phyloP scores from a whole-genome alignment of 306 rosid genomes.

The Hylodesmum podocarpum region DNA sequence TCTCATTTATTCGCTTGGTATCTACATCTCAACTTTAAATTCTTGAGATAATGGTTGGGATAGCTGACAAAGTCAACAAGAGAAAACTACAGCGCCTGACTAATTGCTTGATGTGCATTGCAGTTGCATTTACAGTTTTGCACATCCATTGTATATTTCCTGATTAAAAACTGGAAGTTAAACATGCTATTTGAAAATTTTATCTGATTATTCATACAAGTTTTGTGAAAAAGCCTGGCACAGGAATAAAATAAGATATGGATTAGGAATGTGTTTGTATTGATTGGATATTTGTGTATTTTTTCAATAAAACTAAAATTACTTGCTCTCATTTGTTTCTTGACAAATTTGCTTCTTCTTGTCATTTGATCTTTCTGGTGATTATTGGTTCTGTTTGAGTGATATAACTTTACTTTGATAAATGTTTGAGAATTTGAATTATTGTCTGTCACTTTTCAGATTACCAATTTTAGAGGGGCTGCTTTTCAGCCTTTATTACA shows the following conservation, averaged over 20 bases:
- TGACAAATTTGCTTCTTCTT: constrained; percentile 4
- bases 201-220: neutral
- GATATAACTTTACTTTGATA: neutral
- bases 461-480: constrained; percentile 61
- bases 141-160: neutral
- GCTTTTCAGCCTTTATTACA: constrained; percentile 67
- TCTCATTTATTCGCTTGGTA: constrained; percentile 29
- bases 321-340: constrained; percentile 6
- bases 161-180: neutral
- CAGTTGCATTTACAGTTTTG: constrained; percentile 17
- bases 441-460: constrained; percentile 40
- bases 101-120: constrained; percentile 22
- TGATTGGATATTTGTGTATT: neutral
- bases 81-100: neutral
- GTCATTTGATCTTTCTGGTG: constrained; percentile 8
- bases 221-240: neutral
- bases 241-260: neutral
- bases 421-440: constrained; percentile 16
- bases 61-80: neutral
- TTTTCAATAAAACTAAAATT: neutral
- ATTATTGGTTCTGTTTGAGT: neutral
- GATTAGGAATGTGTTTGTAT: constrained; percentile 5
- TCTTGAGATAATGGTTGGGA: neutral
- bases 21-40: constrained; percentile 21
- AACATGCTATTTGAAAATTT: neutral